These are phyloP conservation scores for Hippophae rhamnoides DNA, from an alignment of 306 rosid genomes.

Conservation along the genomic window DNA sequence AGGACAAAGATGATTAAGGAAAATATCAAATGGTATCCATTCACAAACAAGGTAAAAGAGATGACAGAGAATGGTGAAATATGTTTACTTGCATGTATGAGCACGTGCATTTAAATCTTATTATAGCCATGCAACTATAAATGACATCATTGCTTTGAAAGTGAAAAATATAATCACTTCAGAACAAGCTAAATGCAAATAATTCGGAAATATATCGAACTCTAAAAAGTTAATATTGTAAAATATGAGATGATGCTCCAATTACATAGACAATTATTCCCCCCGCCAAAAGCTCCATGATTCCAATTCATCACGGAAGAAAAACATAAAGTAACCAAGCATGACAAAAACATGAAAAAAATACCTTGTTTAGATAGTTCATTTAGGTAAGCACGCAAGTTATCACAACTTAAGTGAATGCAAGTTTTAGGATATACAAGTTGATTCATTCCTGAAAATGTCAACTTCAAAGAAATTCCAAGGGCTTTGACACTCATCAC, in stretches of 20 bases:
- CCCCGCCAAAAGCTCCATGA: too few relatives aligned
- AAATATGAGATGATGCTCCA: too few relatives aligned
- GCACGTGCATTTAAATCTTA: not conserved
- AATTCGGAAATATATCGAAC: too few relatives aligned
- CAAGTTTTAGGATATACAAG: conserved; percentile 86
- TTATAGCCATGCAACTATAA: not conserved
- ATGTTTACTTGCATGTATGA: not conserved
- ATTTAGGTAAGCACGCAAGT: conserved; percentile 91
- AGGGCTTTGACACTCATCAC: conserved; percentile 99
- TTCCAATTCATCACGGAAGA: not conserved
- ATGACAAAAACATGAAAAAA: not conserved
- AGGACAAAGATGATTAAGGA: conserved; percentile 14
- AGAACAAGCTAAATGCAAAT: too few relatives aligned
- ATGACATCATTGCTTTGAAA: too few relatives aligned
- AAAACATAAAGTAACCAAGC: not conserved
- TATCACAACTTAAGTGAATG: conserved; percentile 64
- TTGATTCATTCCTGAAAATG: conserved; percentile 90
- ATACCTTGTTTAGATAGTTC: conserved; percentile 96
- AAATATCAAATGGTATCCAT: conserved; percentile 6
- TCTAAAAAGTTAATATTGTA: too few relatives aligned
- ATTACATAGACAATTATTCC: too few relatives aligned
- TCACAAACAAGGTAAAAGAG: not conserved
- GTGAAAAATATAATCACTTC: too few relatives aligned
- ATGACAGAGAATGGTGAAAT: not conserved
- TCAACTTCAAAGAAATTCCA: conserved; percentile 94